Base-by-base conservation (phyloP, 169 alveolate species). In the Neospora caninum region DNA sequence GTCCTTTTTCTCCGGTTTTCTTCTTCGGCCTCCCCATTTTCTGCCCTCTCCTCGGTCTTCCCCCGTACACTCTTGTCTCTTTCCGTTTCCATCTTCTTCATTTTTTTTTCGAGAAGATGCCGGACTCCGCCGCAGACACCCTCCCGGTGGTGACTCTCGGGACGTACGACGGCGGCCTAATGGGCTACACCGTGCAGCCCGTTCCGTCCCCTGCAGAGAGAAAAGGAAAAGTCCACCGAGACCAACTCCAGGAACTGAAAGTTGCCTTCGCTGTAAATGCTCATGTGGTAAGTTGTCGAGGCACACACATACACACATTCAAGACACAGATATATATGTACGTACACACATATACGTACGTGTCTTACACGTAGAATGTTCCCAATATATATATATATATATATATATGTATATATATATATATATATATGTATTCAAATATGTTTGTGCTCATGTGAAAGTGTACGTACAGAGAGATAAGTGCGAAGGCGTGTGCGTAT, bases 151-250 rank as follows among this genome's bases (percentile, higher is more conserved):
- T 73, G 39, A 36, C 43, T 22, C 84, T 73, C n/a, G 84, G 84
- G 45, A 73, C 84, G 45, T 73, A 73, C 84, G 84, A 73, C 20
- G 84, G 84, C 84, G 84, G 84, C 16, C 27, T 73, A 0, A 31
- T 73, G 84, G 84, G 84, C 39, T 73, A 73, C 84, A 36, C 39
- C 16, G 84, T 73, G 43, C 80, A 29, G 31, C 36, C 80, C 18
- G 41, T n/a, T 58, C 70, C 70, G 31, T 58, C 70, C 80, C 18
- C 80, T 69, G 13, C 80, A 20, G 84, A 64, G 73, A 22, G n/a
- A 64, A 64, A 18, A 1, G 84, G 42, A 34, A 43, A 36, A 31
- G 31, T 36, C 84, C 43, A 6, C 9, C 9, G n/a, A 73, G 80
- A n/a, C 36, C 6, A 6, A n/a, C n/a, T 25, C 36, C 10, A 69